Conservation (phyloP, 139 green algal species). For the Chlorella sp. region DNA sequence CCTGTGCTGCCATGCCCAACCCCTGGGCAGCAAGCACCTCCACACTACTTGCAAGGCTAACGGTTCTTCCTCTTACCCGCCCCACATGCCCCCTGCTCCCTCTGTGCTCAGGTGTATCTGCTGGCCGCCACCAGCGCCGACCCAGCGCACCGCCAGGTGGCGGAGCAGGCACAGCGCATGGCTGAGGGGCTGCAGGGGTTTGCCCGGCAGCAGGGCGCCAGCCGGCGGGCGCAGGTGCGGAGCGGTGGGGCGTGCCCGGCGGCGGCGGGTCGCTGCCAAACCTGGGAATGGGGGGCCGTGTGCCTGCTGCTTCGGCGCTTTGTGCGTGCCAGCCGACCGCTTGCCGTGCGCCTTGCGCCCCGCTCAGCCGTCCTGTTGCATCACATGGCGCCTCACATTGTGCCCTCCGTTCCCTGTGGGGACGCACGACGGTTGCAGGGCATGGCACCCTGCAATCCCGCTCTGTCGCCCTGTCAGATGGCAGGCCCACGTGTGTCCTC, state of each 20-base stretch:
- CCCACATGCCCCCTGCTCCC: not conserved
- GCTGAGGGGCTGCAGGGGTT: conserved; percentile 13
- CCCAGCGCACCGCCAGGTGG: not conserved
- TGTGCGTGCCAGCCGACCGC: not conserved
- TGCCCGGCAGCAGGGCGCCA: conserved; percentile 1
- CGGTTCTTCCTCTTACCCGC: too few relatives aligned
- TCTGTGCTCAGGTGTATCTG: conserved; percentile 14
- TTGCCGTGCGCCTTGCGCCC: not conserved
- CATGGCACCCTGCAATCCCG: conserved; percentile 34
- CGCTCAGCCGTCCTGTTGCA: not conserved
- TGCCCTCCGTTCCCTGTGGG: not conserved
- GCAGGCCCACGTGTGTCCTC: too few relatives aligned
- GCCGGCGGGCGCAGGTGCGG: conserved; percentile 15
- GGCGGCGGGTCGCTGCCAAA: too few relatives aligned
- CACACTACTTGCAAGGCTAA: too few relatives aligned
- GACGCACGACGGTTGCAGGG: not conserved
- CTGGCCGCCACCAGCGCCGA: not conserved
- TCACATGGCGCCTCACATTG: not conserved
- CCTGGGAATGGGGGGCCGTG: too few relatives aligned
- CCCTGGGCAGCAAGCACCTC: too few relatives aligned
- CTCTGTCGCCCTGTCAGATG: too few relatives aligned
- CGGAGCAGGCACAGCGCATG: conserved; percentile 19
- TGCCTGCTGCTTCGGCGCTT: not conserved
- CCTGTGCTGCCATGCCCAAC: too few relatives aligned
- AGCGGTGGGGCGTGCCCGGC: not conserved